Percentiles rank a stretch among this genome's conserved stretches.
These are phyloP conservation scores for Fusarium incarnatum DNA, from an alignment of 2,329 filamentous ascomycete species.

Conservation along the genomic window DNA sequence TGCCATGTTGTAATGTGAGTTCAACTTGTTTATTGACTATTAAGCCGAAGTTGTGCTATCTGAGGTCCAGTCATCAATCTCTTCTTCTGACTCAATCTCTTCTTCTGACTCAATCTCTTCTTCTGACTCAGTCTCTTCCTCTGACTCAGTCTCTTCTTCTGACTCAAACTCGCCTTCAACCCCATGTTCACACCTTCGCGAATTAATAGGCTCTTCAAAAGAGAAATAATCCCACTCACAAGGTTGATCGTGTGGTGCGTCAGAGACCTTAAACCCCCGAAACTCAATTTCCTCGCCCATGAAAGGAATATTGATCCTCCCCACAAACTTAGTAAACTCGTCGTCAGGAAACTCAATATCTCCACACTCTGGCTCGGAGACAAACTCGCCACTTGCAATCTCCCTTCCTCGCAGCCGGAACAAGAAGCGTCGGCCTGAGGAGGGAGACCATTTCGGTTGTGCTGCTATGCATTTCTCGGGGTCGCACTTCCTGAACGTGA, in stretches of 20 bases:
- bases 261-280: neutral
- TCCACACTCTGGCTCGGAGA: neutral
- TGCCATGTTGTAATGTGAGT: accelerated
- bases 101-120: no score
- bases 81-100: neutral
- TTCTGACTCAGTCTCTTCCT: no score
- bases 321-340: neutral
- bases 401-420: neutral
- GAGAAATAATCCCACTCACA: neutral
- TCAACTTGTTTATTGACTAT: neutral
- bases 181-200: neutral
- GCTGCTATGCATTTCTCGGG: neutral
- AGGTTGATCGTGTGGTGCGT: accelerated
- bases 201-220: neutral
- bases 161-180: neutral
- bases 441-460: neutral
- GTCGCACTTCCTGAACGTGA: neutral
- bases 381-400: neutral
- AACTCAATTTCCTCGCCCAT: neutral
- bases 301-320: neutral
- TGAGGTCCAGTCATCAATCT: neutral
- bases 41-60: neutral
- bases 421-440: accelerated
- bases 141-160: neutral
- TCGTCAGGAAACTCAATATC: neutral